A percentile compares a stretch with the other conserved stretches of the same genome.
phyloP scores from a whole-genome alignment of 1,139 yeast species.

The Hyphopichia khmerensis region DNA sequence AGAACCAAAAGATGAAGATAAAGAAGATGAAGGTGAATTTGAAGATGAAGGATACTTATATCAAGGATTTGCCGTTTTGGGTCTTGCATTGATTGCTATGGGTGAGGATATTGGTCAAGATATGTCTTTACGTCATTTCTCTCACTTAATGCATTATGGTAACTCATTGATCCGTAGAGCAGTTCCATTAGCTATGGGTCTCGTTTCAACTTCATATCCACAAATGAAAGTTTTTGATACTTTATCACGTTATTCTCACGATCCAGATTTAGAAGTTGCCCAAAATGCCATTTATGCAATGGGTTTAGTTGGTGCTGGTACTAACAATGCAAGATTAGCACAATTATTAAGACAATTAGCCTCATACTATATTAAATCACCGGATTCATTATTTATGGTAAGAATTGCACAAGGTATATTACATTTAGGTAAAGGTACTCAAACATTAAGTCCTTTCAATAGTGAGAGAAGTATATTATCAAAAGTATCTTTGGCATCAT shows the following conservation, averaged over 20 bases:
- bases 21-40: conserved; percentile 25
- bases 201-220: conserved; percentile 90
- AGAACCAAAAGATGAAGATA: conserved; percentile 22
- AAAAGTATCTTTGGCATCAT: conserved; percentile 86
- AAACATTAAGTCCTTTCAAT: conserved; percentile 85
- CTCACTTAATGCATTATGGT: conserved; percentile 97
- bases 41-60: conserved; percentile 62
- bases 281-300: conserved; percentile 92
- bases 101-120: conserved; percentile 98
- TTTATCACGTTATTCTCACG: conserved; percentile 93
- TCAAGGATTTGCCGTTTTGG: conserved; percentile 90
- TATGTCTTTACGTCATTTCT: conserved; percentile 95
- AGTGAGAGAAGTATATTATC: conserved; percentile 86
- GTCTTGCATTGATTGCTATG: conserved; percentile 92
- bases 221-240: conserved; percentile 98
- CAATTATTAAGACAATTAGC: conserved; percentile 94
- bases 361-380: conserved; percentile 85
- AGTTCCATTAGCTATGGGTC: conserved; percentile 97
- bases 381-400: conserved; percentile 88
- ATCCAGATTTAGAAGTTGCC: conserved; percentile 91
- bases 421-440: conserved; percentile 94
- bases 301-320: conserved; percentile 99
- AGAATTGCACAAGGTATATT: conserved; percentile 94
- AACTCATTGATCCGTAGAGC: conserved; percentile 88
- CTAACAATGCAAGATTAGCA: conserved; percentile 96